phyloP scores from a whole-genome alignment of 345 rosid species.

The Turnera subulata region DNA sequence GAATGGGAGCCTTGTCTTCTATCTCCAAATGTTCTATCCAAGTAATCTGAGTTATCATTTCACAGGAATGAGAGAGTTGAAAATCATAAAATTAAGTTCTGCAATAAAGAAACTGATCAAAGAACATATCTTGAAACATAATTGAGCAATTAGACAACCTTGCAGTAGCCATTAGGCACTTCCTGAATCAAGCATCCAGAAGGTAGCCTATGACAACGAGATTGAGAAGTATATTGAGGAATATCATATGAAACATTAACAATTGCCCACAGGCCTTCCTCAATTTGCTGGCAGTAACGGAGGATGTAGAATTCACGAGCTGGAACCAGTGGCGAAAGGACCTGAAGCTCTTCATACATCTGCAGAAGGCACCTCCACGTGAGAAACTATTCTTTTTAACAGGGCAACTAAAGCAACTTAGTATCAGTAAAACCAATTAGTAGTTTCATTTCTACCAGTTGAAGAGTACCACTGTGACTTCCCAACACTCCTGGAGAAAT shows the following conservation, averaged over 20 bases:
- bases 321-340: conserved; percentile 74
- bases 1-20: conserved; percentile 60
- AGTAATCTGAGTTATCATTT: conserved; percentile 52
- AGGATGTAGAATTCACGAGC: conserved; percentile 77
- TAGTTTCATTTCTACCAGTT: conserved; percentile 48
- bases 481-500: conserved; percentile 63
- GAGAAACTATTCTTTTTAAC: conserved; percentile 4
- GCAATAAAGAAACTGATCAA: not conserved
- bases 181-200: conserved; percentile 98
- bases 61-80: conserved; percentile 2
- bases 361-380: conserved; percentile 19
- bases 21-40: conserved; percentile 90
- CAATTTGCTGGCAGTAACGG: conserved; percentile 84
- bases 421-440: not conserved
- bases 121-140: conserved; percentile 8
- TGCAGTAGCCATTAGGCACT: conserved; percentile 91
- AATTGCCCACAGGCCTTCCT: conserved; percentile 86
- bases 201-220: conserved; percentile 60
- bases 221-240: conserved; percentile 62
- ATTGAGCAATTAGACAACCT: conserved; percentile 42
- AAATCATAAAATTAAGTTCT: not conserved
- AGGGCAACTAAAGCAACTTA: not conserved
- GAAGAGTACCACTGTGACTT: conserved; percentile 62
- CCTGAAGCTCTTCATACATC: conserved; percentile 90
- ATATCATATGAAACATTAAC: conserved; percentile 82